Conservation (phyloP, 202 grass and related monocot genomes). For the Saccharum hybrid region DNA sequence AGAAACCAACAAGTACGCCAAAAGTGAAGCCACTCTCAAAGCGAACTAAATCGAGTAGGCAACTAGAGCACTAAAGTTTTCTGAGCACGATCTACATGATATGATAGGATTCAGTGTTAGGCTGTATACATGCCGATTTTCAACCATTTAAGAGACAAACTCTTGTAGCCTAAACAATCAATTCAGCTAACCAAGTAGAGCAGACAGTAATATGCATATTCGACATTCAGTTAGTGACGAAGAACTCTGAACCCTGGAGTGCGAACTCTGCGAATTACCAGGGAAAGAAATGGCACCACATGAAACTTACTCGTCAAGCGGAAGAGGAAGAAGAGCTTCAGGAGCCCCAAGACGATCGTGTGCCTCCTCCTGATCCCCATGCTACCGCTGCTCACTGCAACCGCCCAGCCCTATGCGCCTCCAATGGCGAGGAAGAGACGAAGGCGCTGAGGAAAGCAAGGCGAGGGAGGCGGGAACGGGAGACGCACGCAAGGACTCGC, state of each 20-base stretch:
- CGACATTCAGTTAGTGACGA: too few species aligned
- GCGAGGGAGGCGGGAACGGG: not conserved
- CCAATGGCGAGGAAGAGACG: constrained; percentile 27
- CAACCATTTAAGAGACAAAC: not conserved
- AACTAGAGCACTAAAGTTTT: not conserved
- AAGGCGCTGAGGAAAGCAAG: constrained; percentile 13
- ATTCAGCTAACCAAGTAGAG: not conserved
- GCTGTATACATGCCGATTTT: not conserved
- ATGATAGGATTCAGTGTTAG: too few species aligned
- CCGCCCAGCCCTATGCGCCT: not conserved
- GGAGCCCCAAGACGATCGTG: constrained; percentile 43
- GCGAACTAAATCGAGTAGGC: not conserved
- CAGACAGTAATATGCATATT: not conserved
- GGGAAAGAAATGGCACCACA: not conserved
- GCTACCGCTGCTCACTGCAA: not conserved
- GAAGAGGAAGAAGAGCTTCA: constrained; percentile 49
- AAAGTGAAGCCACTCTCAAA: constrained; percentile 8
- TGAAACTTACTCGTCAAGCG: constrained; percentile 60
- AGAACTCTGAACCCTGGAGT: not conserved
- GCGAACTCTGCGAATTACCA: not conserved
- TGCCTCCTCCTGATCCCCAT: constrained; percentile 43
- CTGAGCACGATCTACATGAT: not conserved
- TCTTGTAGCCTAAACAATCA: not conserved
- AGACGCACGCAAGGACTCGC: constrained; percentile 25
- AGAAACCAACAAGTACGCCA: constrained; percentile 9